Percentiles rank a stretch among this genome's conserved stretches.
Evolutionary conservation across 495 filamentous ascomycete species (phyloP).

Genomic region (Staphylotrichum longicolle): DNA sequence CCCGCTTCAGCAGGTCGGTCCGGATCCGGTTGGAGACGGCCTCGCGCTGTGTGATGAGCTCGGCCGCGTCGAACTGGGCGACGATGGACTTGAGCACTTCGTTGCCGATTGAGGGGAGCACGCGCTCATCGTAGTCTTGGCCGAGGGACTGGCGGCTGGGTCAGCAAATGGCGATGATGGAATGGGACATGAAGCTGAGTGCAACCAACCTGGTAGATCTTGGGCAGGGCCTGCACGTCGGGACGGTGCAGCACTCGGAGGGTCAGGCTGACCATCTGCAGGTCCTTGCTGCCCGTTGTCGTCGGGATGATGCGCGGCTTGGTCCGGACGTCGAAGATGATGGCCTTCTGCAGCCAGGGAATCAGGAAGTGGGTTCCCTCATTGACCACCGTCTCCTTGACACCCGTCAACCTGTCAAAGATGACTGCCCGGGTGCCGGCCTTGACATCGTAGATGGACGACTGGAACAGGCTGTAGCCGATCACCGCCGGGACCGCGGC

Average conservation of each 20-base stretch:
- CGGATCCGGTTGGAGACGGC: conserved; percentile 94
- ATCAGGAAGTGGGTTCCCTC: conserved; percentile 97
- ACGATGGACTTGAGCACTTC: conserved; percentile 99
- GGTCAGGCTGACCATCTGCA: conserved; percentile 99
- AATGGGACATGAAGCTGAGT: conserved; percentile 19
- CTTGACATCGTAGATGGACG: conserved; percentile 93
- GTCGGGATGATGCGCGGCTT: conserved; percentile 96
- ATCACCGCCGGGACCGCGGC: conserved; percentile 68
- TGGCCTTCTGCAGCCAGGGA: conserved; percentile 91
- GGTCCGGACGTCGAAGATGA: conserved; percentile 96
- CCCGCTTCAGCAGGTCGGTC: conserved; percentile 88
- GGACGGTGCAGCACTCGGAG: conserved; percentile 92
- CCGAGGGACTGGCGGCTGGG: conserved; percentile 61
- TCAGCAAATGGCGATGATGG: not conserved
- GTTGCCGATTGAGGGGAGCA: conserved; percentile 99
- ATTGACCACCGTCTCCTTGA: conserved; percentile 87
- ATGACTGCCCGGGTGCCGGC: conserved; percentile 94
- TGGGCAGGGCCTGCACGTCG: conserved; percentile 86
- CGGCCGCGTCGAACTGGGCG: conserved; percentile 97
- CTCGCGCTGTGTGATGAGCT: conserved; percentile 99
- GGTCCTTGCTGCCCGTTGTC: conserved; percentile 97
- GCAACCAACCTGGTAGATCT: conserved; percentile 96
- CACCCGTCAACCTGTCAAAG: conserved; percentile 91
- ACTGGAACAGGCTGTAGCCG: conserved; percentile 59
- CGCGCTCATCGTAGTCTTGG: conserved; percentile 97